Base-by-base conservation (phyloP, 2,329 filamentous ascomycete species). In the Epicoccum sorghinum region DNA sequence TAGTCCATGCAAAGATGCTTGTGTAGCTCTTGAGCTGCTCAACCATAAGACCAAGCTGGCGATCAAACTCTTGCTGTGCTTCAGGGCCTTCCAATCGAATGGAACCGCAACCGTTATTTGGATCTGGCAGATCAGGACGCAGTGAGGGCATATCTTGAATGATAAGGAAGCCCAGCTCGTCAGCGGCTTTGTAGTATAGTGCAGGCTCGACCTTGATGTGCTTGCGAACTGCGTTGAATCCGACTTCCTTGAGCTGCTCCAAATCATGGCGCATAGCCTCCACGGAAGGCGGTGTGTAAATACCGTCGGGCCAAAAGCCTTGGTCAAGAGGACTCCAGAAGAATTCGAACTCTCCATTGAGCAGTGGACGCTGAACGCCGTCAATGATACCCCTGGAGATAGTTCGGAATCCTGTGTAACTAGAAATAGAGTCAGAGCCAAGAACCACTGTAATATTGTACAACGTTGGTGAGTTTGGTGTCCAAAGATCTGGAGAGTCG, bases 71-170 rank as follows among this genome's bases (percentile, higher is more conserved):
- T 5, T 75, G 73, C 66, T 90, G 86, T 57, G 88, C 80, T 50
- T 35, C 76, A 71, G 36, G 36, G 8, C 46, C 48, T 37, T 60
- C 57, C 4, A 67, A 30, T 4, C 62, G 60, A 25, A 62, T 61
- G 12, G 23, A 41, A 3, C 55, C 57, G 33, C 64, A 64, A 7
- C 25, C 12, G 35, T 56, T 40, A 1, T 54, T 47, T 7, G 27
- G 57, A 68, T 18, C 52, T 1, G 61, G 58, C 3, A 68, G 47
- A 7, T 67, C 62, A 3, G 64, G 65, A 3, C 65, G 57, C 1
- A 89, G 72, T 2, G 86, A 82, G 0, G 87, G 87, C 88, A 90
- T 90, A 57, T 90, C 88, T 66, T 90, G 88, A 41, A 90, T 85
- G 5, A 90, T 80, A 24, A 90, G 69, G 13, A 89, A 69, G 1